A percentile compares a stretch with the other conserved stretches of the same genome.
phyloP scores from a whole-genome alignment of 176 grass and related monocot genomes.

The Triticum turgidum region DNA sequence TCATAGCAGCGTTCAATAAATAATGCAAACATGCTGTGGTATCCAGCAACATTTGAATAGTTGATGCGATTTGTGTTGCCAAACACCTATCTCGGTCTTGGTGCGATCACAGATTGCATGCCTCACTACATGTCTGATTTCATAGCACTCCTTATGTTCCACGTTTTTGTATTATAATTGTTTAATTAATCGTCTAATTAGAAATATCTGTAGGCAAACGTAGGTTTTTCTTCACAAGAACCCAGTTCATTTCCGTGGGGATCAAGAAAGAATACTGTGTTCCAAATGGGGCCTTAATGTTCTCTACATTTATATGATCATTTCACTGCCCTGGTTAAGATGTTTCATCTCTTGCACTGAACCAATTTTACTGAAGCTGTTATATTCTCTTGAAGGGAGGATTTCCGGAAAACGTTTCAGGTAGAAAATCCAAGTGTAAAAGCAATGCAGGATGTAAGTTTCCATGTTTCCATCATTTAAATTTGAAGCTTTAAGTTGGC shows the following conservation, averaged over 20 bases:
- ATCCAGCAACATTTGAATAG: constrained; percentile 1
- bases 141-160: neutral
- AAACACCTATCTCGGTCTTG: neutral
- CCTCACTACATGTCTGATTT: neutral
- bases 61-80: neutral
- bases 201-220: neutral
- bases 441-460: constrained; percentile 83
- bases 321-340: neutral
- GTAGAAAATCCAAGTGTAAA: constrained; percentile 86
- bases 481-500: constrained; percentile 19
- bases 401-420: constrained; percentile 71
- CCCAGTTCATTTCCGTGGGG: neutral
- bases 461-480: constrained; percentile 19
- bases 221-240: neutral
- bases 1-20: neutral
- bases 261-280: neutral
- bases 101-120: neutral
- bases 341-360: constrained; percentile 13
- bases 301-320: neutral
- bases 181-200: neutral
- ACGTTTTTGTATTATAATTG: neutral
- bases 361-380: constrained; percentile 29
- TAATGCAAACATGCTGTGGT: neutral
- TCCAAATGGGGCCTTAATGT: neutral
- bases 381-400: constrained; percentile 77